Evolutionary conservation across 768 basidiomycete species (phyloP).

Genomic region (Tylopilus vinaceipallidus): DNA sequence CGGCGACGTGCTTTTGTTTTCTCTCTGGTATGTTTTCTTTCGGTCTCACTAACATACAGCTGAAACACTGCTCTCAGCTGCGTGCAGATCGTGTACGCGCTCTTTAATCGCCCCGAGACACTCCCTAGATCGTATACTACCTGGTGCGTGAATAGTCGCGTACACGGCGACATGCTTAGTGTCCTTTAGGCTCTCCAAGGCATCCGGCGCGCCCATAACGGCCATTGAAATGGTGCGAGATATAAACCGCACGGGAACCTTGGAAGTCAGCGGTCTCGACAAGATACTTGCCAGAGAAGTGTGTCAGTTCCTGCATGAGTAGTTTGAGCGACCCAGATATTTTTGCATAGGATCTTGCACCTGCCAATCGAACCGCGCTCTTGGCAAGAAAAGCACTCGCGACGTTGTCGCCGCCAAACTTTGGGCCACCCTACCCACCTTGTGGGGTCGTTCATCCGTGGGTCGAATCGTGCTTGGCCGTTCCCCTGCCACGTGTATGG

Average conservation of each 20-base stretch:
- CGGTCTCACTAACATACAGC: neutral
- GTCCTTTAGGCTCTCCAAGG: slow-evolving; percentile 63
- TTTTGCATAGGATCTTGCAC: slow-evolving; percentile 50
- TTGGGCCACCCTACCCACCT: slow-evolving; percentile 52
- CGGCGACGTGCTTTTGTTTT: slow-evolving; percentile 81
- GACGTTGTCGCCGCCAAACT: slow-evolving; percentile 35
- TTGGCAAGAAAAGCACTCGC: slow-evolving; percentile 40
- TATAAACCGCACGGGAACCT: slow-evolving; percentile 55
- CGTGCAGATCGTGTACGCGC: slow-evolving; percentile 83
- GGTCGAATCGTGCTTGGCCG: slow-evolving; percentile 47
- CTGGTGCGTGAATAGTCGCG: slow-evolving; percentile 49
- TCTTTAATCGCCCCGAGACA: slow-evolving; percentile 77
- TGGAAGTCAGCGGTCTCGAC: slow-evolving; percentile 59
- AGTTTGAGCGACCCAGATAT: neutral
- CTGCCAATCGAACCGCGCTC: slow-evolving; percentile 50
- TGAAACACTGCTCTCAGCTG: slow-evolving; percentile 44
- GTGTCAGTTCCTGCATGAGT: slow-evolving; percentile 11
- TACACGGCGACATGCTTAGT: neutral
- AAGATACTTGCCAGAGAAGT: slow-evolving; percentile 49
- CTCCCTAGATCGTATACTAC: slow-evolving; percentile 71
- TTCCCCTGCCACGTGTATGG: slow-evolving; percentile 59
- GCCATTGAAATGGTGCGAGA: slow-evolving; percentile 59
- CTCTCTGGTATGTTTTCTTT: slow-evolving; percentile 51
- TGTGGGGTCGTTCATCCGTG: slow-evolving; percentile 82
- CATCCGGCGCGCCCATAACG: slow-evolving; percentile 59